These are phyloP conservation scores for Suillus americanus DNA, from an alignment of 768 basidiomycete species.

Conservation along the genomic window DNA sequence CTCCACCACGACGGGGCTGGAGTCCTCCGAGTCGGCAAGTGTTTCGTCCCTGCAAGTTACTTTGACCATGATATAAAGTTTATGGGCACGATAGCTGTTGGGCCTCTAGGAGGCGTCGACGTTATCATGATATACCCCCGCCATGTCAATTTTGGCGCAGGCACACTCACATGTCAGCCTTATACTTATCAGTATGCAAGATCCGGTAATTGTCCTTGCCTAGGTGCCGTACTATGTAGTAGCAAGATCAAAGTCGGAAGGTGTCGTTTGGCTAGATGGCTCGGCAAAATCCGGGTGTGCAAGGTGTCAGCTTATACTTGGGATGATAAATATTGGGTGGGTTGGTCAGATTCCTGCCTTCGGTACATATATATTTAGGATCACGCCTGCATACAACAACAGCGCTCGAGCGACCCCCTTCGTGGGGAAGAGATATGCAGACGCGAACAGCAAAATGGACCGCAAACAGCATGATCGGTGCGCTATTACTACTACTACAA, in stretches of 20 bases:
- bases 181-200: neutral
- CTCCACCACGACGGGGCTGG: constrained; percentile 57
- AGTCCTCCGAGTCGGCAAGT: constrained; percentile 52
- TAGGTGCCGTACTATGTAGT: neutral
- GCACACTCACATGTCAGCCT: neutral
- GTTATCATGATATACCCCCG: neutral
- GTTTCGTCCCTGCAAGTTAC: constrained; percentile 48
- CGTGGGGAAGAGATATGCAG: constrained; percentile 70
- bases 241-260: neutral
- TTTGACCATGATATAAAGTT: constrained; percentile 38
- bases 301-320: neutral
- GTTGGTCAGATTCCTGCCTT: neutral
- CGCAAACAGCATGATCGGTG: constrained; percentile 82
- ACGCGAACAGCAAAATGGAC: constrained; percentile 62
- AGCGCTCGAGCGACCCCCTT: constrained; percentile 35
- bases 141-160: neutral
- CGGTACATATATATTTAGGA: neutral
- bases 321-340: neutral
- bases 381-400: neutral
- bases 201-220: neutral
- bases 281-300: constrained; percentile 8
- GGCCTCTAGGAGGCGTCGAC: neutral
- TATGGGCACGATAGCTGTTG: neutral
- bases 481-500: constrained; percentile 26
- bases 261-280: neutral